These are phyloP conservation scores for Ceratobasidium papillatum DNA, from an alignment of 1,284 basidiomycete species.

Conservation along the genomic window DNA sequence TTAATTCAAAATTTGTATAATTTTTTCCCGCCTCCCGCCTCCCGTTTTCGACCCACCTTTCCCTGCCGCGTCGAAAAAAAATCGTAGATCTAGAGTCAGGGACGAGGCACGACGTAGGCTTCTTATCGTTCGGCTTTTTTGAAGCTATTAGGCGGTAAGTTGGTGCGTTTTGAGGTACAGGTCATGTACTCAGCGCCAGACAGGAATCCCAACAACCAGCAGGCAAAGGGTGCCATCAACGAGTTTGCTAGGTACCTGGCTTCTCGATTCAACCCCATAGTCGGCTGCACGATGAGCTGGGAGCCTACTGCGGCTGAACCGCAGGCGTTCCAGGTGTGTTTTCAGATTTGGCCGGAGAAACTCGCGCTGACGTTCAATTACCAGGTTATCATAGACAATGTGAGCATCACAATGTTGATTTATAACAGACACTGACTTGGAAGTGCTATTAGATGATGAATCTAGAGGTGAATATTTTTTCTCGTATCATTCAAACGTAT, in stretches of 20 bases:
- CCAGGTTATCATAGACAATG: constrained; percentile 73
- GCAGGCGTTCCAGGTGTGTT: constrained; percentile 61
- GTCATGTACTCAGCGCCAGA: neutral
- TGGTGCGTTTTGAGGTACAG: neutral
- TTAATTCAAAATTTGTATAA: too few species aligned
- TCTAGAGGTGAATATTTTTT: constrained; percentile 57
- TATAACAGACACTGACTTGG: neutral
- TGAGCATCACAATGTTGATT: neutral
- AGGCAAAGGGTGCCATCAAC: constrained; percentile 54
- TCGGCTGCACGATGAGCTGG: constrained; percentile 64
- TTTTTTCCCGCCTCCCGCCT: too few species aligned
- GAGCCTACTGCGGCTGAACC: constrained; percentile 59
- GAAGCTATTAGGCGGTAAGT: constrained; percentile 59
- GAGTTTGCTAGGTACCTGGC: constrained; percentile 56
- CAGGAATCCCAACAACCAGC: constrained; percentile 55
- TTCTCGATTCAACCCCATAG: constrained; percentile 55
- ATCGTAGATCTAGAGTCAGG: too few species aligned
- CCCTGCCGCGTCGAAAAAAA: too few species aligned
- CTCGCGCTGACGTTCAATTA: constrained; percentile 45
- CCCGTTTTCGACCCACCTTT: too few species aligned
- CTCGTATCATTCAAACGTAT: neutral
- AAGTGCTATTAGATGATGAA: constrained; percentile 66
- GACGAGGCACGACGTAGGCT: constrained; percentile 72
- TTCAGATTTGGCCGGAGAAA: neutral
- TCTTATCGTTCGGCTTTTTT: constrained; percentile 71